A percentile compares a stretch with the other conserved stretches of the same genome.
Conservation (phyloP, 2,329 filamentous ascomycete species). For the Botrytis cinerea region DNA sequence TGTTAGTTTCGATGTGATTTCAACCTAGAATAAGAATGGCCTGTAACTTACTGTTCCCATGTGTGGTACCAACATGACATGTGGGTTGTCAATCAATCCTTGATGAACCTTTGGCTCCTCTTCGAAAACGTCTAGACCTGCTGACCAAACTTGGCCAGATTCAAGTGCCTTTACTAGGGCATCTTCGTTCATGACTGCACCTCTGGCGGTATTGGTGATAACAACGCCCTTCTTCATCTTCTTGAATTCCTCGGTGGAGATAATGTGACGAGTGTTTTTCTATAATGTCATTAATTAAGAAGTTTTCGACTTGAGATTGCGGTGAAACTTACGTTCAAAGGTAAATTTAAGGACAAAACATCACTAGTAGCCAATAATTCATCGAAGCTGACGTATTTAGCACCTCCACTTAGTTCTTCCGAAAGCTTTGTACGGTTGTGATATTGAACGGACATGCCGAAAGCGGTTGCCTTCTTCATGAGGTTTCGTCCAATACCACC, state of each 20-base stretch:
- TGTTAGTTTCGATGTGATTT: neutral
- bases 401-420: constrained; percentile 55
- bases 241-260: constrained; percentile 68
- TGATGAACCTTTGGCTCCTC: constrained; percentile 76
- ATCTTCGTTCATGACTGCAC: constrained; percentile 78
- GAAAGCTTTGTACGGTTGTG: constrained; percentile 67
- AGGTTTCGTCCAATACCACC: constrained; percentile 80
- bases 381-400: constrained; percentile 72
- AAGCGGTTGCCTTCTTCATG: constrained; percentile 70
- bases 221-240: constrained; percentile 78
- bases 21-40: no score
- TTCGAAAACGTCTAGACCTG: constrained; percentile 80
- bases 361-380: constrained; percentile 70
- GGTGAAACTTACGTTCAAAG: constrained; percentile 68
- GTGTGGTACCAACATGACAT: constrained; percentile 76
- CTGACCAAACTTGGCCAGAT: constrained; percentile 67
- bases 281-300: constrained; percentile 32
- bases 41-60: constrained; percentile 64
- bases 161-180: constrained; percentile 75
- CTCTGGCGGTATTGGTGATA: constrained; percentile 80
- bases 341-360: constrained; percentile 77
- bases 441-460: constrained; percentile 76
- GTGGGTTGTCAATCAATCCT: constrained; percentile 67
- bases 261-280: constrained; percentile 71
- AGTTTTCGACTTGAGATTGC: neutral